Percentiles rank a stretch among this genome's conserved stretches.
These are phyloP conservation scores for Lasiosphaeria ovina DNA, from an alignment of 495 filamentous ascomycete genomes.

Conservation along the genomic window DNA sequence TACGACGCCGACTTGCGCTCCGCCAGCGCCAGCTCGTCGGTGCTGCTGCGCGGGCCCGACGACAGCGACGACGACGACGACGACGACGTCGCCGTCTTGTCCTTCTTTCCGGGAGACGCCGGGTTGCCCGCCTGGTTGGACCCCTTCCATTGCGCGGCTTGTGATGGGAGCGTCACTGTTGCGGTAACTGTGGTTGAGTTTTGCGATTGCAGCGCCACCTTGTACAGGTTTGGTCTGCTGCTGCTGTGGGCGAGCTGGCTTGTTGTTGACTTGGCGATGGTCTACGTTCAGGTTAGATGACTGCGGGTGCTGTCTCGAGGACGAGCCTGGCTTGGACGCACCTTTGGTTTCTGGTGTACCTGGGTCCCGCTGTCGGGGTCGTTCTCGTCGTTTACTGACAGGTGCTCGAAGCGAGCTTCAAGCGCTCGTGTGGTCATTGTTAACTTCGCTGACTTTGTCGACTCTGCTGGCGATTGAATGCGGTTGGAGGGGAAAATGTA, in stretches of 20 bases:
- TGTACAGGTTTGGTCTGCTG: slow-evolving; percentile 70
- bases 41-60: slow-evolving; percentile 17
- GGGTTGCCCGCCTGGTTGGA: slow-evolving; percentile 26
- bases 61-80: slow-evolving; percentile 29
- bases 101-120: slow-evolving; percentile 23
- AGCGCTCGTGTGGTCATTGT: slow-evolving; percentile 54
- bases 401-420: slow-evolving; percentile 77
- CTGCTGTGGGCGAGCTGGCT: slow-evolving; percentile 56
- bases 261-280: slow-evolving; percentile 53
- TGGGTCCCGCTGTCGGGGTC: slow-evolving; percentile 51
- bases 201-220: slow-evolving; percentile 77
- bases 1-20: slow-evolving; percentile 52
- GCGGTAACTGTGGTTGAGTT: slow-evolving; percentile 50
- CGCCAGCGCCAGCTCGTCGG: slow-evolving; percentile 50
- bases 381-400: slow-evolving; percentile 81
- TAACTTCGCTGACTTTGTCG: neutral
- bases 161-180: slow-evolving; percentile 64
- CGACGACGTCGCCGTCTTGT: slow-evolving; percentile 19
- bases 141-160: slow-evolving; percentile 56
- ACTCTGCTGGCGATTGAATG: neutral
- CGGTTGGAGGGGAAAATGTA: slow-evolving; percentile 3
- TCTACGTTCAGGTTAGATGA: slow-evolving; percentile 29
- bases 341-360: slow-evolving; percentile 67
- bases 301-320: neutral
- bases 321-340: slow-evolving; percentile 29